Evolutionary conservation across 1,139 yeast species (phyloP).

Genomic region (Taiozyma sp.): DNA sequence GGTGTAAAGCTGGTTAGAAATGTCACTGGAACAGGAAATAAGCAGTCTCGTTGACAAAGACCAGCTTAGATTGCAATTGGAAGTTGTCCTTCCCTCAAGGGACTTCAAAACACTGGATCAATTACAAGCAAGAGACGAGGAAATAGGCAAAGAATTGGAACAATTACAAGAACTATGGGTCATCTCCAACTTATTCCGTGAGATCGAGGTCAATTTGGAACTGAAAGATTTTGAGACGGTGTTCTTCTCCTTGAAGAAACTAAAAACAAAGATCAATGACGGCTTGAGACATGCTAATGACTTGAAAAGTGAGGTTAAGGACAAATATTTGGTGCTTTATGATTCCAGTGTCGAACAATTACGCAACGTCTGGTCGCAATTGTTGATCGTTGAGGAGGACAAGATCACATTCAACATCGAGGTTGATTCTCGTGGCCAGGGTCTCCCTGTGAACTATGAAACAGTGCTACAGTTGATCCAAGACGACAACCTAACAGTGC

Average conservation of each 20-base stretch:
- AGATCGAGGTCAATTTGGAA: constrained; percentile 19
- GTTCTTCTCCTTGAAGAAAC: constrained; percentile 14
- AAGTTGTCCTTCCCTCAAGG: constrained; percentile 3
- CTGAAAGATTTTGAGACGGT: constrained; percentile 20
- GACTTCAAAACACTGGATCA: constrained; percentile 12
- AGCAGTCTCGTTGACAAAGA: constrained; percentile 5
- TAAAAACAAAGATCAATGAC: constrained; percentile 8
- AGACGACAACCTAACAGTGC: background rate
- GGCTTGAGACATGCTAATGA: constrained; percentile 2
- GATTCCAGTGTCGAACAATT: constrained; percentile 8
- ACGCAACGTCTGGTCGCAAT: constrained; percentile 9
- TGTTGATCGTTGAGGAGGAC: constrained; percentile 6
- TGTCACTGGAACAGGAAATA: constrained; percentile 9
- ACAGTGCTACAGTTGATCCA: constrained; percentile 8
- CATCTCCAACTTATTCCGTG: constrained; percentile 17
- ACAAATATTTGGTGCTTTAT: constrained; percentile 8
- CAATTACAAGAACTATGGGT: constrained; percentile 21
- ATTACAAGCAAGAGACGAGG: constrained; percentile 15
- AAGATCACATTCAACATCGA: constrained; percentile 11
- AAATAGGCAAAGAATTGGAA: constrained; percentile 13
- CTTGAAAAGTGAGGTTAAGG: constrained; percentile 5
- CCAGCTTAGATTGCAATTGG: constrained; percentile 4
- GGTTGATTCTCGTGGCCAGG: constrained; percentile 18
- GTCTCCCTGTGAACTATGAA: constrained; percentile 10
- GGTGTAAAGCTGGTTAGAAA: no score